These are phyloP conservation scores for Paxillus rubicundulus DNA, from an alignment of 768 basidiomycete species.

Conservation along the genomic window DNA sequence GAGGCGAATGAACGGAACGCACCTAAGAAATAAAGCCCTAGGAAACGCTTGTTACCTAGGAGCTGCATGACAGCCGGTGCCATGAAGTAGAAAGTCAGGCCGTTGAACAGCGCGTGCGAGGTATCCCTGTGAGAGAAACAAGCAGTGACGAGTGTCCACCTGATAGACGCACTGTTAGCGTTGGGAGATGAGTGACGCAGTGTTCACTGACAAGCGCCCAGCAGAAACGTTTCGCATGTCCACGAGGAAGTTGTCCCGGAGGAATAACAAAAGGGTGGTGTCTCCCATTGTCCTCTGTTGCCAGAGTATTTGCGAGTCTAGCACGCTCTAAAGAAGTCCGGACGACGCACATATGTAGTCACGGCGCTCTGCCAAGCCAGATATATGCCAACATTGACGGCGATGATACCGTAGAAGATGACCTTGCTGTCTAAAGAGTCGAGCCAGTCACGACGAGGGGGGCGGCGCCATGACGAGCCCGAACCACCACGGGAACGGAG, in stretches of 20 bases:
- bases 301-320: not conserved
- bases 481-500: constrained; percentile 5
- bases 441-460: constrained; percentile 35
- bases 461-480: constrained; percentile 26
- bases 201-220: constrained; percentile 60
- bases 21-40: constrained; percentile 75
- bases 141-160: constrained; percentile 73
- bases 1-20: constrained; percentile 17
- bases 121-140: constrained; percentile 66
- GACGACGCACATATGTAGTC: constrained; percentile 32
- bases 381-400: constrained; percentile 61
- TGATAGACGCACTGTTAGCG: constrained; percentile 25
- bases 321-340: constrained; percentile 5
- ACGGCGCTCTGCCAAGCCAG: constrained; percentile 49
- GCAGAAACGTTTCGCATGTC: constrained; percentile 57
- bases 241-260: constrained; percentile 62
- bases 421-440: constrained; percentile 51
- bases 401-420: constrained; percentile 65
- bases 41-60: constrained; percentile 65
- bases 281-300: constrained; percentile 42
- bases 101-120: constrained; percentile 71
- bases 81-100: constrained; percentile 78
- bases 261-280: constrained; percentile 40
- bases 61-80: constrained; percentile 59
- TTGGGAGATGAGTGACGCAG: not conserved